phyloP scores from a whole-genome alignment of 768 basidiomycete genomes.

The Pisolithus microcarpus region DNA sequence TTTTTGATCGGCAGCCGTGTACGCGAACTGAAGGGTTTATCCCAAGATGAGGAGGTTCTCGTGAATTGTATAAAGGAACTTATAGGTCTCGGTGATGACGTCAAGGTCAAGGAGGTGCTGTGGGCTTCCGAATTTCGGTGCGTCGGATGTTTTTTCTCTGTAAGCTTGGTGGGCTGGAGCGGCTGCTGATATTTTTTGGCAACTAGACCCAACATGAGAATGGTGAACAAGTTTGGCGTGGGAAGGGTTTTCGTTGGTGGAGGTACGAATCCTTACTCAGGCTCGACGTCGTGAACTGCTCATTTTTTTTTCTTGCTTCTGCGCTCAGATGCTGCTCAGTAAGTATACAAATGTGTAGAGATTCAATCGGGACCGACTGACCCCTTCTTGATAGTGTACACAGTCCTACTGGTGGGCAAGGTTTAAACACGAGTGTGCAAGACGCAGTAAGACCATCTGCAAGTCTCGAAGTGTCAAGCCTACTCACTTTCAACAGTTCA shows the following conservation, averaged over 20 bases:
- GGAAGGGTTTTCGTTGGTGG: constrained; percentile 37
- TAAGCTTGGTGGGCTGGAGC: no score
- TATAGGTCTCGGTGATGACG: constrained; percentile 7
- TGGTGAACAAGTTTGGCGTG: neutral
- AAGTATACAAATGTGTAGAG: neutral
- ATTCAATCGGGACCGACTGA: neutral
- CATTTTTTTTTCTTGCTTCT: neutral
- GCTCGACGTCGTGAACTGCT: neutral
- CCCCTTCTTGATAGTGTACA: constrained; percentile 21
- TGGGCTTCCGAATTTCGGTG: constrained; percentile 24
- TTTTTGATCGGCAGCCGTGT: constrained; percentile 3
- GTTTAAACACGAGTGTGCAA: constrained; percentile 9
- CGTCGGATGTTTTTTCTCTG: constrained; percentile 2
- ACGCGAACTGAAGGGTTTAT: constrained; percentile 11
- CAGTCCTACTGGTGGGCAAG: constrained; percentile 38
- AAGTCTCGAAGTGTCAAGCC: neutral
- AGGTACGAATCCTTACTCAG: constrained; percentile 22
- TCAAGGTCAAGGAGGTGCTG: constrained; percentile 13
- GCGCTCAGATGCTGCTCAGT: constrained; percentile 41
- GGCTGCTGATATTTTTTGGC: no score
- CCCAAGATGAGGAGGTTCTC: constrained; percentile 20
- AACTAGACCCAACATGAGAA: neutral
- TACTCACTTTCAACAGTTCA: constrained; percentile 22
- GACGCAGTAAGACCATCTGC: neutral
- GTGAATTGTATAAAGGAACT: constrained; percentile 23